A percentile compares a stretch with the other conserved stretches of the same genome.
These are phyloP conservation scores for Tinospora cordifolia DNA, from an alignment of 164 flowering plant genomes.

Conservation along the genomic window DNA sequence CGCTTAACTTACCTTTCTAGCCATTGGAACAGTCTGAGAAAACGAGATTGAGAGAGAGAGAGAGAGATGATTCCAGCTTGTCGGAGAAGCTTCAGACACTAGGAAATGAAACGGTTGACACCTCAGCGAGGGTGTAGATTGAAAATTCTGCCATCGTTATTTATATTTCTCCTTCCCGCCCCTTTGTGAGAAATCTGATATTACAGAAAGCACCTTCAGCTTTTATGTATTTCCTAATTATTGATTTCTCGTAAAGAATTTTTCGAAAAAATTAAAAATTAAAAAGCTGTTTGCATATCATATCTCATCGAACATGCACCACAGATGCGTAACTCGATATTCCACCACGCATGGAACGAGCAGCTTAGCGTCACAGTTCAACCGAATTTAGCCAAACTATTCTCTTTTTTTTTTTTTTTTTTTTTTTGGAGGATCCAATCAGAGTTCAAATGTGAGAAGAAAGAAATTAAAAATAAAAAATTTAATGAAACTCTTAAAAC, in stretches of 20 bases:
- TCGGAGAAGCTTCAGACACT: not conserved
- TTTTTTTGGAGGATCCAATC: too few relatives aligned
- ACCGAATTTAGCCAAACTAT: too few relatives aligned
- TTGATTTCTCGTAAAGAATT: not conserved
- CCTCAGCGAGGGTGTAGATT: slow-evolving; percentile 1
- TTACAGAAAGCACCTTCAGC: not conserved
- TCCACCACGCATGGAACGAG: too few relatives aligned
- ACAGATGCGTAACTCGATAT: too few relatives aligned
- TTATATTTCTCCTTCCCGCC: slow-evolving; percentile 2
- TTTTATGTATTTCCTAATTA: not conserved
- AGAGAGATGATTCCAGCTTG: slow-evolving; percentile 1
- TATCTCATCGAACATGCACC: too few relatives aligned
- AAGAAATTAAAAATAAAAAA: too few relatives aligned
- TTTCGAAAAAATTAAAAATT: not conserved
- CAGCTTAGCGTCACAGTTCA: too few relatives aligned
- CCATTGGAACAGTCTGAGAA: slow-evolving; percentile 23
- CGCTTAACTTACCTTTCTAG: slow-evolving; percentile 36
- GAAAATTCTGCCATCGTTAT: not conserved
- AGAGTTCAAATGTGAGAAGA: too few relatives aligned
- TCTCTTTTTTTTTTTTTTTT: too few relatives aligned
- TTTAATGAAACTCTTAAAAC: too few relatives aligned
- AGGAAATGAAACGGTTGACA: not conserved
- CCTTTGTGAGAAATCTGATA: not conserved
- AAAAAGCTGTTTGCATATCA: too few relatives aligned
- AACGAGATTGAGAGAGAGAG: not conserved